Percentiles rank a stretch among this genome's conserved stretches.
phyloP scores from a whole-genome alignment of 441 rosid species.

The Metrosideros polymorpha region DNA sequence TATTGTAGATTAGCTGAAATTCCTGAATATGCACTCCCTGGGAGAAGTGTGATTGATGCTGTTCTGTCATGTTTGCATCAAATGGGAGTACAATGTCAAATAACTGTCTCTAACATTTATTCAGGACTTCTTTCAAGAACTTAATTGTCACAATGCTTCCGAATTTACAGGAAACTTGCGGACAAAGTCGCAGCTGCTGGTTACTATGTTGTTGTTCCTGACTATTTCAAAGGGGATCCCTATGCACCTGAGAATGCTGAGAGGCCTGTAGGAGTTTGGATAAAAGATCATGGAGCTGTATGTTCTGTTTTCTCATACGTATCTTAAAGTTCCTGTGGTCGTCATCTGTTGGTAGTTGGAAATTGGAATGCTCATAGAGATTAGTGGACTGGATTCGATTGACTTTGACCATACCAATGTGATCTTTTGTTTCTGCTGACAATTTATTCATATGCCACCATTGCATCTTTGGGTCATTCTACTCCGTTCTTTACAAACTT shows the following conservation, averaged over 20 bases:
- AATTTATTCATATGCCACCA: neutral
- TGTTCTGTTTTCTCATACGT: neutral
- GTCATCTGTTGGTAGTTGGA: neutral
- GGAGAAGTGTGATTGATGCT: neutral
- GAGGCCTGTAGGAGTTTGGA: slow-evolving; percentile 13
- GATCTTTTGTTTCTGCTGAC: neutral
- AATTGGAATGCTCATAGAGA: neutral
- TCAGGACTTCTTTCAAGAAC: neutral
- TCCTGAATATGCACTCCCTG: neutral
- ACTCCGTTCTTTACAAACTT: neutral
- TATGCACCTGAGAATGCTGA: slow-evolving; percentile 1
- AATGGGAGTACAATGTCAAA: neutral
- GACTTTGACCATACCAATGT: neutral
- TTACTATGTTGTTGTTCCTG: slow-evolving; percentile 13
- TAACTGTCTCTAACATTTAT: neutral
- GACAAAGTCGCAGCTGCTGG: slow-evolving; percentile 21
- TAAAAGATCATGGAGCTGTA: slow-evolving; percentile 15
- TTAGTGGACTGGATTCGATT: neutral
- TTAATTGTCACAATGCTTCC: neutral
- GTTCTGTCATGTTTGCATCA: neutral
- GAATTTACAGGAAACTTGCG: slow-evolving; percentile 4
- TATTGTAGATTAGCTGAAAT: neutral
- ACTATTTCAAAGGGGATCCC: slow-evolving; percentile 6
- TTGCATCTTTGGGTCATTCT: neutral
- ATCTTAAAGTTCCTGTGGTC: neutral